These are phyloP conservation scores for Rhizopogon salebrosus DNA, from an alignment of 768 basidiomycete genomes.

Conservation along the genomic window DNA sequence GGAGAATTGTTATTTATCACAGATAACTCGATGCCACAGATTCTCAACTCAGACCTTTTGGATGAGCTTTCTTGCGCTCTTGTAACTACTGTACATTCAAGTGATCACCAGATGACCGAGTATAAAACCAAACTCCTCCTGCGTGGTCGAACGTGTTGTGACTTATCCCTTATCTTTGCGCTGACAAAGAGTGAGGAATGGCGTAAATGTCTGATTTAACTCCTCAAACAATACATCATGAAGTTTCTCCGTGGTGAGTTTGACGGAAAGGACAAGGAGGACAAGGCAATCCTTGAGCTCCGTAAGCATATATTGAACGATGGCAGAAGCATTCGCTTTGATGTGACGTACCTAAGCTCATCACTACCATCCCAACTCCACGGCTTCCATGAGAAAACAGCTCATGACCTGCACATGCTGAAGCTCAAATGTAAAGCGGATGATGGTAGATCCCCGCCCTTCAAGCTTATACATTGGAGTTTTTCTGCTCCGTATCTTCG, in stretches of 20 bases:
- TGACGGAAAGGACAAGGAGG: not conserved
- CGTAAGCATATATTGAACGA: not conserved
- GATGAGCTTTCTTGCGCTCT: too few relatives aligned
- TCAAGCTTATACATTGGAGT: not conserved
- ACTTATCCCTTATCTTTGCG: not conserved
- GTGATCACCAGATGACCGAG: too few relatives aligned
- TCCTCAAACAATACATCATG: too few relatives aligned
- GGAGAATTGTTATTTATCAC: too few relatives aligned
- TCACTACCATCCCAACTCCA: constrained; percentile 1
- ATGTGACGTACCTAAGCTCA: constrained; percentile 2
- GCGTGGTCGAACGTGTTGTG: too few relatives aligned
- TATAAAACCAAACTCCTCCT: too few relatives aligned
- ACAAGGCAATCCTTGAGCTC: not conserved
- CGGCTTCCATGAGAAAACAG: not conserved
- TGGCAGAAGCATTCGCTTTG: constrained; percentile 1
- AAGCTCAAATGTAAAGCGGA: constrained; percentile 3
- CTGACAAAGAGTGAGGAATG: not conserved
- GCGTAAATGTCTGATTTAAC: too few relatives aligned
- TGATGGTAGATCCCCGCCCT: not conserved
- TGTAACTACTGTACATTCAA: too few relatives aligned
- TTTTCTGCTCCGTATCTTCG: constrained; percentile 1
- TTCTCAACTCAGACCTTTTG: too few relatives aligned
- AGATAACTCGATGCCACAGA: too few relatives aligned
- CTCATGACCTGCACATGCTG: not conserved
- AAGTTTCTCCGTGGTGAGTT: not conserved